phyloP scores from a whole-genome alignment of 441 rosid genomes.

The Brassica balearica region DNA sequence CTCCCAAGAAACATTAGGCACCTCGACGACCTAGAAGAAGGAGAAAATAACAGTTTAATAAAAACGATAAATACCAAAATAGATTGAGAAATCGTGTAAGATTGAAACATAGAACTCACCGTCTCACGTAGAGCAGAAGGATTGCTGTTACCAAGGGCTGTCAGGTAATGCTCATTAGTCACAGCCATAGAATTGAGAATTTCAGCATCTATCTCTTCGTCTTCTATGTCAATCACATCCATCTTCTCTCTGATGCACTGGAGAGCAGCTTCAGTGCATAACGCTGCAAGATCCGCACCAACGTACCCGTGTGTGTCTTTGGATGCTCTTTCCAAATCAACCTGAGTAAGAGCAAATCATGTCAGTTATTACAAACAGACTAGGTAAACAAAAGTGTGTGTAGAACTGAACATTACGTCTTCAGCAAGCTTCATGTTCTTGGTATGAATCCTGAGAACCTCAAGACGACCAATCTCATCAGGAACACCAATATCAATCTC shows the following conservation, averaged over 20 bases:
- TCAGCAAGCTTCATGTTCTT: conserved; percentile 75
- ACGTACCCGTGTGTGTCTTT: conserved; percentile 81
- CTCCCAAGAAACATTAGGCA: conserved; percentile 74
- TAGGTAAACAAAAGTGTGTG: not conserved
- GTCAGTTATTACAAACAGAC: conserved; percentile 35
- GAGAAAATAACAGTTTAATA: conserved; percentile 2
- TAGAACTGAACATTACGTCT: conserved; percentile 48
- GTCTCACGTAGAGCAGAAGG: conserved; percentile 86
- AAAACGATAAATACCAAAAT: not conserved
- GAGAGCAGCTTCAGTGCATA: conserved; percentile 79
- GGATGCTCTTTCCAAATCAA: conserved; percentile 67
- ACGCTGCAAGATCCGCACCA: conserved; percentile 79
- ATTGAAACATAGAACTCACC: conserved; percentile 45
- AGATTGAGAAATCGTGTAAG: not conserved
- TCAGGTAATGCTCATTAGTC: conserved; percentile 70
- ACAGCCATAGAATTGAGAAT: conserved; percentile 84
- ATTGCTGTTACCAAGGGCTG: conserved; percentile 82
- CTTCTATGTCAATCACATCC: conserved; percentile 82
- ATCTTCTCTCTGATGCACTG: conserved; percentile 84
- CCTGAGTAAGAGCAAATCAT: conserved; percentile 21
- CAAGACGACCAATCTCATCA: conserved; percentile 73
- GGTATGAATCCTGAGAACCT: conserved; percentile 71
- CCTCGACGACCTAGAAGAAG: conserved; percentile 65
- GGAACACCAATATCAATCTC: conserved; percentile 76
- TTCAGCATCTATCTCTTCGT: conserved; percentile 78